These are phyloP conservation scores for Closterium sp. DNA, from an alignment of 139 green algal species.

Conservation along the genomic window DNA sequence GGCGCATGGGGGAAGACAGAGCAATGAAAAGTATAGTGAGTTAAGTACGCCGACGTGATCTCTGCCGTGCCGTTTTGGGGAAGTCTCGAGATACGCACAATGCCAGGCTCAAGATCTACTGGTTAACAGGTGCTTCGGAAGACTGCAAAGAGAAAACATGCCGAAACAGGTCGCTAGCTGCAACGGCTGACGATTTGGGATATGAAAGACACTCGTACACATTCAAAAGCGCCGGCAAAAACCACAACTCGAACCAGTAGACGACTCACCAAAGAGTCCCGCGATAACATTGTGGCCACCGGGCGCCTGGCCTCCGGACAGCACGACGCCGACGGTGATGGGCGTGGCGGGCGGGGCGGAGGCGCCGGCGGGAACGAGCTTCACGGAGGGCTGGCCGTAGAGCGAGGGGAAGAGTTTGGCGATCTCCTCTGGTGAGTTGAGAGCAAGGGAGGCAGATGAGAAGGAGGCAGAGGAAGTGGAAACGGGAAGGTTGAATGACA, in stretches of 20 bases:
- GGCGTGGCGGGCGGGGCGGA: background rate
- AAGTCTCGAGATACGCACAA: too few species aligned
- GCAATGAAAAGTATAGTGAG: too few species aligned
- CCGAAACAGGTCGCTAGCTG: constrained; percentile 48
- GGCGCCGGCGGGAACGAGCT: constrained; percentile 4
- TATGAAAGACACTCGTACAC: constrained; percentile 64
- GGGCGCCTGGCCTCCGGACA: constrained; percentile 65
- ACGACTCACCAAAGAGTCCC: constrained; percentile 63
- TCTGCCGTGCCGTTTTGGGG: too few species aligned
- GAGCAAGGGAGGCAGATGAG: background rate
- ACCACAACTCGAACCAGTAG: background rate
- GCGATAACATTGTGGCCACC: constrained; percentile 74
- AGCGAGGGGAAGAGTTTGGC: constrained; percentile 20
- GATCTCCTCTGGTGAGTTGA: constrained; percentile 25
- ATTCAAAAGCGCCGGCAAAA: constrained; percentile 59
- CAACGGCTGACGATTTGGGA: constrained; percentile 71
- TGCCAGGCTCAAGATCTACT: background rate
- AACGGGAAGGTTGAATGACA: background rate
- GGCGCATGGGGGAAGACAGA: too few species aligned
- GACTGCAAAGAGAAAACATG: background rate
- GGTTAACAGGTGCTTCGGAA: too few species aligned
- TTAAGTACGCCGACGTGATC: too few species aligned
- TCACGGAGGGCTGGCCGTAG: constrained; percentile 40
- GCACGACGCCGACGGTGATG: constrained; percentile 58
- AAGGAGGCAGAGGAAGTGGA: background rate